Percentiles rank a stretch among this genome's conserved stretches.
Conservation (phyloP, 768 basidiomycete species). For the Tubosaeta brunneosetosa region DNA sequence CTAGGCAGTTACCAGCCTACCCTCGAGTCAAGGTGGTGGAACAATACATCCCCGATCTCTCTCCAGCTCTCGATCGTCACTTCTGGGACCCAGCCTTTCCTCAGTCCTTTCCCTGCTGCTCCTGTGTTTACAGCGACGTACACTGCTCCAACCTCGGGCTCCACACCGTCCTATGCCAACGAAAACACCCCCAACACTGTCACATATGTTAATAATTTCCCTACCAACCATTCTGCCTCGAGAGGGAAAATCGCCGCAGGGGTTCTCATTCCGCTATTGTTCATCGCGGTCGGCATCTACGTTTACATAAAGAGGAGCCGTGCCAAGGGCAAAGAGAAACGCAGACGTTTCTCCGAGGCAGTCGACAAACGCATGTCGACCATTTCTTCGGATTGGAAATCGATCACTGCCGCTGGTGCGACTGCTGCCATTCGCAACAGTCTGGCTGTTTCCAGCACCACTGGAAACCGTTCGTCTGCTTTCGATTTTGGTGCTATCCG, state of each 20-base stretch:
- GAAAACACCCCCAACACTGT: conserved; percentile 29
- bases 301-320: conserved; percentile 55
- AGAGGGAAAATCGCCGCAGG: conserved; percentile 64
- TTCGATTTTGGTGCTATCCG: conserved; percentile 61
- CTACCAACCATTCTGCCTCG: conserved; percentile 34
- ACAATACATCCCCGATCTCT: conserved; percentile 40
- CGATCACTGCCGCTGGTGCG: conserved; percentile 65
- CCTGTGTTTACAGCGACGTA: conserved; percentile 69
- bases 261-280: conserved; percentile 56
- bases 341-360: conserved; percentile 56
- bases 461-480: conserved; percentile 37
- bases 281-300: conserved; percentile 41
- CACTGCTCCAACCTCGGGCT: conserved; percentile 37
- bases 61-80: conserved; percentile 62
- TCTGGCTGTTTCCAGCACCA: conserved; percentile 43
- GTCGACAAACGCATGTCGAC: conserved; percentile 83
- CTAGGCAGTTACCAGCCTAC: conserved; percentile 46
- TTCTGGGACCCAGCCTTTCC: conserved; percentile 45
- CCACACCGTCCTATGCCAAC: conserved; percentile 39
- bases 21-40: conserved; percentile 70
- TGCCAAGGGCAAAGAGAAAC: conserved; percentile 43
- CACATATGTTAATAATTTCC: conserved; percentile 38
- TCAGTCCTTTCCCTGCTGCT: conserved; percentile 53
- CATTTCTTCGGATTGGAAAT: conserved; percentile 74
- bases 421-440: conserved; percentile 68